Conservation (phyloP, 306 rosid species). For the Rubus idaeus region DNA sequence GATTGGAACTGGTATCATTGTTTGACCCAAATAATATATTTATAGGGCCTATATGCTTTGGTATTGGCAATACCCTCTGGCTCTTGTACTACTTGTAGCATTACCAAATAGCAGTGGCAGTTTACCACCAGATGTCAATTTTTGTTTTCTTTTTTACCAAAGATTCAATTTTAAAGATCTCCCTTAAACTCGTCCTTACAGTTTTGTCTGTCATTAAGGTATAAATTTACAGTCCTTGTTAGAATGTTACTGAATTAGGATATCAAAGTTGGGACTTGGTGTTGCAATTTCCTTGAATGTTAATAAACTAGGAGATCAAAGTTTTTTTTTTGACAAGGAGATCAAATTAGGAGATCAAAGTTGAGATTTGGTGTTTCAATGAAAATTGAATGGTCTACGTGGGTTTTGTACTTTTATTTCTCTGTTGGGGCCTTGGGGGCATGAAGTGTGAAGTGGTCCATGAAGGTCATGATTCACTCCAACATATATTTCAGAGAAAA, state of each 20-base stretch:
- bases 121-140: not conserved
- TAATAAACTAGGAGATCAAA: not conserved
- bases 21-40: constrained; percentile 1
- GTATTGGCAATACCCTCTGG: not conserved
- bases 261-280: not conserved
- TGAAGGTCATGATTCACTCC: not conserved
- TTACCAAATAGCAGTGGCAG: constrained; percentile 9
- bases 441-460: not conserved
- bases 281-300: not conserved
- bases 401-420: no score
- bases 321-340: no score
- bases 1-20: not conserved
- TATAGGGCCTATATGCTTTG: not conserved
- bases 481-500: not conserved
- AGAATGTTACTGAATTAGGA: not conserved
- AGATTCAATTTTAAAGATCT: not conserved
- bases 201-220: not conserved
- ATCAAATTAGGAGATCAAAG: no score
- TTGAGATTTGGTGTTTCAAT: not conserved
- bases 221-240: not conserved
- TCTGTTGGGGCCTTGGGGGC: not conserved
- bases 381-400: not conserved
- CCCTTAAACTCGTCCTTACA: not conserved
- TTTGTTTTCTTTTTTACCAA: not conserved
- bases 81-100: constrained; percentile 3